These are phyloP conservation scores for Triticum urartu DNA, from an alignment of 176 grass and related monocot species.

Conservation along the genomic window DNA sequence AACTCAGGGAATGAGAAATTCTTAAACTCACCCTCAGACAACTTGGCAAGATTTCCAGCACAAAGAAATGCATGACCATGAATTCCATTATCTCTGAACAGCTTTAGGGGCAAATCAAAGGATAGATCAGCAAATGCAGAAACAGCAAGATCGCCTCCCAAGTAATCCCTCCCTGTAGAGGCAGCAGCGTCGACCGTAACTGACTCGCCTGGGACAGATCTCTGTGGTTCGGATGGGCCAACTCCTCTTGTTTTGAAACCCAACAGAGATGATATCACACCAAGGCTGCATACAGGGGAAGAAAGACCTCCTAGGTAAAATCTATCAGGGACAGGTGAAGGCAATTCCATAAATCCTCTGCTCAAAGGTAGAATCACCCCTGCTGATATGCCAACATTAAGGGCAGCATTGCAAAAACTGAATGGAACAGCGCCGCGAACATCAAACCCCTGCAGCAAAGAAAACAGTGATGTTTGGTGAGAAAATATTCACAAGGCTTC, in stretches of 20 bases:
- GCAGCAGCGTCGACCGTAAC: constrained; percentile 22
- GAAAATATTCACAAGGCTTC: neutral
- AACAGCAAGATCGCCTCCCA: constrained; percentile 63
- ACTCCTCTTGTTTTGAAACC: constrained; percentile 73
- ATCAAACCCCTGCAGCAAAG: constrained; percentile 67
- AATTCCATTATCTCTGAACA: constrained; percentile 60
- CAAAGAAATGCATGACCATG: constrained; percentile 74
- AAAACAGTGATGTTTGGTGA: neutral
- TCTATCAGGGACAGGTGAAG: constrained; percentile 56
- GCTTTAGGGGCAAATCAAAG: constrained; percentile 71
- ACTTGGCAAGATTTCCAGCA: constrained; percentile 58
- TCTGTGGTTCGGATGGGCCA: constrained; percentile 48
- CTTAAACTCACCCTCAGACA: constrained; percentile 53
- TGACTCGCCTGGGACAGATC: constrained; percentile 35
- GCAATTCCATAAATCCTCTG: constrained; percentile 51
- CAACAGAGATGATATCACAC: constrained; percentile 55
- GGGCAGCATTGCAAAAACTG: constrained; percentile 60
- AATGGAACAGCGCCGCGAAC: constrained; percentile 62
- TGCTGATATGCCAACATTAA: constrained; percentile 67
- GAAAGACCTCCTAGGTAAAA: constrained; percentile 67
- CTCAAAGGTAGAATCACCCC: constrained; percentile 60
- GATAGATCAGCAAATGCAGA: constrained; percentile 79
- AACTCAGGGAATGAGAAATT: constrained; percentile 50
- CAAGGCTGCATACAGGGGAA: constrained; percentile 56
- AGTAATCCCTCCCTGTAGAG: constrained; percentile 38